phyloP scores from a whole-genome alignment of 371 early-diverging fungal species.

The Apophysomyces elegans region DNA sequence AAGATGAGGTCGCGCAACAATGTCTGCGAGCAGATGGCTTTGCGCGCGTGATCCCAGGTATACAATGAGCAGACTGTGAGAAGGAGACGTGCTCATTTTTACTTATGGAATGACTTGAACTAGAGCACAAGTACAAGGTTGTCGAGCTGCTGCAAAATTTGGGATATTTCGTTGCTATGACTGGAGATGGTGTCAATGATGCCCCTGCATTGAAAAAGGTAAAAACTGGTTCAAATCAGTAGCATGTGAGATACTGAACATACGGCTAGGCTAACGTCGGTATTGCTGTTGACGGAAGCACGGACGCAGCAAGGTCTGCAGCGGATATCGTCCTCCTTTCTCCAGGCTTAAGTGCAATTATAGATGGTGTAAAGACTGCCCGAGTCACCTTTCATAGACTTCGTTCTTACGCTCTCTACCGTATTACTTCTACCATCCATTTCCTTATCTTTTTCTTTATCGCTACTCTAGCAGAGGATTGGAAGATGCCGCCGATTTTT shows the following conservation, averaged over 20 bases:
- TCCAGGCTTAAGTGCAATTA: slow-evolving; percentile 86
- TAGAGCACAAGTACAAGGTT: slow-evolving; percentile 80
- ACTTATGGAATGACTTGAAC: no score
- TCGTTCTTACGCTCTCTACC: slow-evolving; percentile 88
- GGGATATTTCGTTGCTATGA: slow-evolving; percentile 85
- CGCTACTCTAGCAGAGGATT: slow-evolving; percentile 78
- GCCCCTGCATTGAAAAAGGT: slow-evolving; percentile 84
- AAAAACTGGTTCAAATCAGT: not conserved
- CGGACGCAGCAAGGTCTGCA: slow-evolving; percentile 93
- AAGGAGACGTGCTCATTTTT: no score
- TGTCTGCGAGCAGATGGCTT: slow-evolving; percentile 79
- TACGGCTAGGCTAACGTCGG: slow-evolving; percentile 72
- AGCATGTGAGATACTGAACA: not conserved
- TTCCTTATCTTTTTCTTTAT: slow-evolving; percentile 93
- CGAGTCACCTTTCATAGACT: slow-evolving; percentile 92
- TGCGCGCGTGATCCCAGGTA: slow-evolving; percentile 70
- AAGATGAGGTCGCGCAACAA: slow-evolving; percentile 56
- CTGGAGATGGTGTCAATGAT: slow-evolving; percentile 89
- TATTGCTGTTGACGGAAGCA: slow-evolving; percentile 86
- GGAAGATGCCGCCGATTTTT: slow-evolving; percentile 82
- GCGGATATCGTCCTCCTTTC: slow-evolving; percentile 91
- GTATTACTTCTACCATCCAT: slow-evolving; percentile 92
- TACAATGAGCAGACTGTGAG: not conserved
- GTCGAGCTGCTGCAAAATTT: slow-evolving; percentile 77
- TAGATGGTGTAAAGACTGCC: slow-evolving; percentile 82